Percentiles rank a stretch among this genome's conserved stretches.
phyloP scores from a whole-genome alignment of 345 rosid species.

The Citrus glauca region DNA sequence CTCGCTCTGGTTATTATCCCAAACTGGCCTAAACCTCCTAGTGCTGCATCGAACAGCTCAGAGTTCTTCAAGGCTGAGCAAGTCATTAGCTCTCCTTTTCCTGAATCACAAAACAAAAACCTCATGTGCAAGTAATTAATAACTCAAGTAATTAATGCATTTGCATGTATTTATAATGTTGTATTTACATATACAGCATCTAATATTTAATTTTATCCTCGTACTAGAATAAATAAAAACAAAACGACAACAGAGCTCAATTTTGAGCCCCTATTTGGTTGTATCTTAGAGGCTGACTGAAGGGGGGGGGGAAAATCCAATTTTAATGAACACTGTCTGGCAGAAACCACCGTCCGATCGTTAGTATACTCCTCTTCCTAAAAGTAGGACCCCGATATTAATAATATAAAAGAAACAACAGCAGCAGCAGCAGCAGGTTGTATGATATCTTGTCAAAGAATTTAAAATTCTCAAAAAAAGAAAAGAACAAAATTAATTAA shows the following conservation, averaged over 20 bases:
- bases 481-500: background rate
- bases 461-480: background rate
- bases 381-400: conserved; percentile 13
- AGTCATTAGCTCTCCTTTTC: conserved; percentile 57
- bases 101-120: conserved; percentile 27
- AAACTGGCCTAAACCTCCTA: conserved; percentile 86
- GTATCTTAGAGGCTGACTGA: too few relatives aligned
- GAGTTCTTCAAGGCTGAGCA: conserved; percentile 51
- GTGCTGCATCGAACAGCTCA: conserved; percentile 59
- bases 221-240: too few relatives aligned
- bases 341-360: background rate
- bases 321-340: background rate
- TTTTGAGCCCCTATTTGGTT: too few relatives aligned
- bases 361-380: conserved; percentile 6
- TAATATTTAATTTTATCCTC: too few relatives aligned
- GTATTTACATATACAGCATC: too few relatives aligned
- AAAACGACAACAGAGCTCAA: too few relatives aligned
- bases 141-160: conserved; percentile 5
- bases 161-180: conserved; percentile 5
- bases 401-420: too few relatives aligned
- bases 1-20: conserved; percentile 81
- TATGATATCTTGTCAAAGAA: background rate
- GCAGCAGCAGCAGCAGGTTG: too few relatives aligned
- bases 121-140: background rate
- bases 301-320: background rate